Percentiles rank a stretch among this genome's conserved stretches.
These are phyloP conservation scores for Ceratopteris richardii DNA, from an alignment of 75 land plant species.

Conservation along the genomic window DNA sequence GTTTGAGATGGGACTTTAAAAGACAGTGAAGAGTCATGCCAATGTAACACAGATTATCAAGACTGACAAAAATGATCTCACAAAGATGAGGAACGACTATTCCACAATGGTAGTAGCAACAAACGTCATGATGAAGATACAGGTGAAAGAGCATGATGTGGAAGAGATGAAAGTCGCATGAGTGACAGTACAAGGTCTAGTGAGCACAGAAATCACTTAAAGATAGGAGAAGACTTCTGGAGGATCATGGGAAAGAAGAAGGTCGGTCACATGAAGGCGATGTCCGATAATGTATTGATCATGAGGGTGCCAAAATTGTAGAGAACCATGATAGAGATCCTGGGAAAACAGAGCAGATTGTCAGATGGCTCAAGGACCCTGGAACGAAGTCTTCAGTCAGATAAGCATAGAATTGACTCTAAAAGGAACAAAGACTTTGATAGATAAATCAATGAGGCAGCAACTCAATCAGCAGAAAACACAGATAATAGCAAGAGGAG, in stretches of 20 bases:
- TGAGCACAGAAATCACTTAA: background rate
- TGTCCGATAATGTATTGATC: background rate
- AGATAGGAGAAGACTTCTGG: conserved; percentile 1
- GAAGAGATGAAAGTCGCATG: background rate
- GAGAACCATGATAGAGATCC: background rate
- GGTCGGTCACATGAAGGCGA: background rate
- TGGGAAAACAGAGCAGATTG: background rate
- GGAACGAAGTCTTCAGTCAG: background rate
- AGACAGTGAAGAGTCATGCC: background rate
- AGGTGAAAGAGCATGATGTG: conserved; percentile 1
- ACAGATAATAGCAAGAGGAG: background rate
- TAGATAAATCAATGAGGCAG: background rate
- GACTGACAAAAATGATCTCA: background rate
- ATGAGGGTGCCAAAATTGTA: background rate
- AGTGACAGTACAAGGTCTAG: conserved; percentile 1
- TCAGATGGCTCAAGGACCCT: background rate
- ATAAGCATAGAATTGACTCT: background rate
- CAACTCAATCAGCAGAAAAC: background rate
- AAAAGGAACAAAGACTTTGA: conserved; percentile 6
- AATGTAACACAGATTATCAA: background rate
- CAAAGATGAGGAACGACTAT: background rate
- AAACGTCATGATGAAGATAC: conserved; percentile 4
- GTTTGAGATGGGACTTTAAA: background rate
- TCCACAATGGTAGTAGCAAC: background rate
- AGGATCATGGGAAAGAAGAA: conserved; percentile 1